Evolutionary conservation across 2,329 filamentous ascomycete species (phyloP), one percentile per base, ranked within the genome.

Genomic region (Cytospora paraplurivora): DNA sequence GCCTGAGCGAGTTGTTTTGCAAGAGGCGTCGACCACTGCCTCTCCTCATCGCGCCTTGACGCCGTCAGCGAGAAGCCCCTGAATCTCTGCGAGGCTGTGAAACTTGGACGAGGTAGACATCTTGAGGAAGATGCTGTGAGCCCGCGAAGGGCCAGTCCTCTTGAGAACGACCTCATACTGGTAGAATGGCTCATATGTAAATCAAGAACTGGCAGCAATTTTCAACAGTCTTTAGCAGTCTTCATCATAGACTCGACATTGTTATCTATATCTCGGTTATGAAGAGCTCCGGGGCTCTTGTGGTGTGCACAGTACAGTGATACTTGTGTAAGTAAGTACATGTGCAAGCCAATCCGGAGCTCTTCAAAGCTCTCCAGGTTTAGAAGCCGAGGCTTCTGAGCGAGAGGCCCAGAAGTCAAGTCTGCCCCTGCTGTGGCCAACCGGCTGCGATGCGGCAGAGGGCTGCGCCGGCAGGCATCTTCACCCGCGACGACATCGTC

Each of bases 1-100:
- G 93, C 93, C 74, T 93, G 88, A 62, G 89, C 89, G 56, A 98
- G 84, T 69, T 90, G 89, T 74, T 95, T 94, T 8, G 94, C 93
- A 66, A 99, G 78, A 15, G 94, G 93, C 3, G 94, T 99, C 2
- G 93, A 96, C 93, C 93, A 97, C 80, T 91, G 79, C 67, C 89
- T 83, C 62, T 79, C 78, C 7, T 76, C 74, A 41, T 41, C 58
- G n/a, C 41, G 21, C 41, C 63, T 63, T 8, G 35, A 17, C 8
- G 44, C 56, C 35, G 63, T 63, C 21, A 27, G 51, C 37, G 64
- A 64, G 27, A 67, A 35, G 32, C 49, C 37, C 59, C 61, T 64
- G 41, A 34, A 19, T 8, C 41, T 32, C 17, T 60, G 59, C 10
- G 59, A 62, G 32, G 63, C 56, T 47, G 56, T 59, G 12, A 63